Conservation (phyloP, 176 grass and related monocot species). For the Alopecurus myosuroides region DNA sequence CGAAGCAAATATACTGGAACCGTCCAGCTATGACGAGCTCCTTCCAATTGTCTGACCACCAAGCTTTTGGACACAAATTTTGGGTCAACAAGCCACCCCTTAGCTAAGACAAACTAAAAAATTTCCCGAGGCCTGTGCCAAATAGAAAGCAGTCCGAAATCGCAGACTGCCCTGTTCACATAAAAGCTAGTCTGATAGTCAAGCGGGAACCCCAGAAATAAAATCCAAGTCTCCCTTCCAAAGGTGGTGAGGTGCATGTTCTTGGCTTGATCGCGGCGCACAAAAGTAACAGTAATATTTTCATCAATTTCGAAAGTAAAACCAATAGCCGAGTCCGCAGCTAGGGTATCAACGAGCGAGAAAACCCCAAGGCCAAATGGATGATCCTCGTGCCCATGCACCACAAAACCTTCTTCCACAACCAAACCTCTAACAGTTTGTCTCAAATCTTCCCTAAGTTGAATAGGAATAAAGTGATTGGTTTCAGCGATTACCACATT, state of each 20-base stretch:
- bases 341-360: no score
- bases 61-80: neutral
- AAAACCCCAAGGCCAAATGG: no score
- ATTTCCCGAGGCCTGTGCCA: neutral
- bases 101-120: rapidly evolving
- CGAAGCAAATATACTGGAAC: neutral
- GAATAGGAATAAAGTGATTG: no score
- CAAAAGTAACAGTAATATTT: neutral
- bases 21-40: neutral
- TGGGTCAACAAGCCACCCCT: neutral
- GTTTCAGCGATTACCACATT: no score
- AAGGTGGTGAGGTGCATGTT: neutral
- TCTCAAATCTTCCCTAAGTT: no score
- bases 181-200: neutral
- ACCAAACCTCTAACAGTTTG: no score
- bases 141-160: neutral
- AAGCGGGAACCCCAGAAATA: neutral
- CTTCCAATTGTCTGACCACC: neutral
- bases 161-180: neutral
- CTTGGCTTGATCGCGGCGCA: neutral
- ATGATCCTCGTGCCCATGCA: no score
- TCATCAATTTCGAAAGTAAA: neutral
- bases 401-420: no score
- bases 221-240: neutral
- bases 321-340: no score